Base-by-base conservation (phyloP, 2,329 filamentous ascomycete genomes). In the Xylaria sp. region DNA sequence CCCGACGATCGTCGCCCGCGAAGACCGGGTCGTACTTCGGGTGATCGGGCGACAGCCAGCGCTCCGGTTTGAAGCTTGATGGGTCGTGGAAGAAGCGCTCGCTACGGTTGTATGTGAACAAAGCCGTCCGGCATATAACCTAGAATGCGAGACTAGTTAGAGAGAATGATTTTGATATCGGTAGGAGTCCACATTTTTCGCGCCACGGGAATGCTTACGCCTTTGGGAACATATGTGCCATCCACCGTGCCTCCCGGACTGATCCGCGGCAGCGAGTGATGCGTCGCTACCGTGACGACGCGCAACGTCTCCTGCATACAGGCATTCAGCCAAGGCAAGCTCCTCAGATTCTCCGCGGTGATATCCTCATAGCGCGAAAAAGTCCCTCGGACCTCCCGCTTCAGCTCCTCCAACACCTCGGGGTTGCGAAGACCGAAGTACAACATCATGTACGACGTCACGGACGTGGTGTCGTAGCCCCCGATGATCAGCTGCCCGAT, bases 251-350 rank as follows among this genome's bases (percentile, higher is more conserved):
- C 70, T 2, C 75, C 74, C 1, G 74, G 74, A 54, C 73, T 73
- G 3, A 75, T 73, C 0, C 76, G 76, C 25, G 59, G 70, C 29
- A 62, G 18, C 21, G 63, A 71, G 57, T 3, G 69, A 69, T 18
- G 47, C 69, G 10, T 75, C n/a, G 25, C 44, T n/a, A 35, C 25
- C n/a, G 60, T 25, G 1, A 78, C 75, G 76, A 80, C 63, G n/a
- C 81, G 75, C 1, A 82, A 72, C 2, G 73, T 73, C 68, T 82
- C 81, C n/a, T 77, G 58, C 1, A 82, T 70, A 23, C 78, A 77
- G 3, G 80, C 80, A 42, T 76, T 67, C 10, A 82, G 74, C 25
- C 35, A 62, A 37, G 18, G 29, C 16, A 62, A 82, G 81, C 6
- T 71, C 60, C 4, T 79, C 64, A 6, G 78, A 68, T 13, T 67